phyloP scores from a whole-genome alignment of 495 filamentous ascomycete genomes.

The Penicillium goetzii region DNA sequence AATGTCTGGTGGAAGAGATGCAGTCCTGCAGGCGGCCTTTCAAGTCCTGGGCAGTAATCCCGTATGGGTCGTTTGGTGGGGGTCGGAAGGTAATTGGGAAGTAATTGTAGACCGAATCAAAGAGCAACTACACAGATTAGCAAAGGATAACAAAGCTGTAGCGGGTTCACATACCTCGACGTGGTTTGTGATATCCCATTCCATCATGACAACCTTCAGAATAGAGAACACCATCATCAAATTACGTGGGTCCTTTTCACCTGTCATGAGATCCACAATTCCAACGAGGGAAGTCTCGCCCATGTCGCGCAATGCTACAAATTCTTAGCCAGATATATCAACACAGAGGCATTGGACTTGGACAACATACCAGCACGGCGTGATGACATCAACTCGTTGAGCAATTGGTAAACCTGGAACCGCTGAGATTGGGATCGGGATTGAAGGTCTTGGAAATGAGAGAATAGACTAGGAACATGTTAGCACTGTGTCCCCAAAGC shows the following conservation, averaged over 20 bases:
- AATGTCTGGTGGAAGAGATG: conserved; percentile 67
- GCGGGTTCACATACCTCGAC: conserved; percentile 56
- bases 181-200: conserved; percentile 69
- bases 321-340: conserved; percentile 22
- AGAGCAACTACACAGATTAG: conserved; percentile 57
- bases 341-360: neutral
- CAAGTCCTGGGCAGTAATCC: conserved; percentile 73
- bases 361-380: conserved; percentile 61
- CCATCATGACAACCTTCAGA: conserved; percentile 69
- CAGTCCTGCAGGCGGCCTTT: conserved; percentile 72
- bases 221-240: conserved; percentile 80
- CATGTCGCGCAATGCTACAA: conserved; percentile 55
- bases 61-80: conserved; percentile 74
- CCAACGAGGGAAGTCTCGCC: conserved; percentile 62
- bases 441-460: conserved; percentile 60
- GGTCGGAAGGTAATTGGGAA: conserved; percentile 79
- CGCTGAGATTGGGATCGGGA: conserved; percentile 64
- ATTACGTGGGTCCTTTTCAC: conserved; percentile 78
- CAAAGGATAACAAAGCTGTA: neutral
- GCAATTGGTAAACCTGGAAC: conserved; percentile 64
- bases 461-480: conserved; percentile 45
- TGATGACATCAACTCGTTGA: conserved; percentile 67
- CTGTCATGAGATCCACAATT: conserved; percentile 69
- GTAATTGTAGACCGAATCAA: conserved; percentile 77
- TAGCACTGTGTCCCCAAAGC: conserved; percentile 16